Percentiles rank a stretch among this genome's conserved stretches.
Conservation (phyloP, 1,284 basidiomycete genomes). For the Cutaneotrichosporon cyanovorans region DNA sequence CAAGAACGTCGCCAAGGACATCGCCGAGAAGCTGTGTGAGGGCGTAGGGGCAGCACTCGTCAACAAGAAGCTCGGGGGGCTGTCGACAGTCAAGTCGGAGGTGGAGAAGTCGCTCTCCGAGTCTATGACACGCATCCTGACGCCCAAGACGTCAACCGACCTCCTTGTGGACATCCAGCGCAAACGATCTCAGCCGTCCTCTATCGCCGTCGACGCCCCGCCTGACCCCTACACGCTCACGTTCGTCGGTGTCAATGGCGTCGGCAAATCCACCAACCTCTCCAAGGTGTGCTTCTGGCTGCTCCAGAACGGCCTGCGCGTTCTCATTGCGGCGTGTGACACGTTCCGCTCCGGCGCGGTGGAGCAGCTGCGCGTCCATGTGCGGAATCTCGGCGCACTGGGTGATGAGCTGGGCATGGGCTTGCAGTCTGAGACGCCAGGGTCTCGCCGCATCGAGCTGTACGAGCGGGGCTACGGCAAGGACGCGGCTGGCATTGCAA, state of each 20-base stretch:
- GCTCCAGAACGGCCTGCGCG: conserved; percentile 84
- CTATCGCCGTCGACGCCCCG: conserved; percentile 50
- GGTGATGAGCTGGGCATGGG: conserved; percentile 57
- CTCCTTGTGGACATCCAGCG: conserved; percentile 63
- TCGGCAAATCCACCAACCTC: conserved; percentile 96
- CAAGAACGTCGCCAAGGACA: conserved; percentile 96
- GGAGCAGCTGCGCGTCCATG: conserved; percentile 94
- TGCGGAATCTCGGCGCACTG: conserved; percentile 85
- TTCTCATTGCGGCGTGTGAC: conserved; percentile 96
- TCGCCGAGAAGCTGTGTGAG: conserved; percentile 89
- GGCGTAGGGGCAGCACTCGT: conserved; percentile 80
- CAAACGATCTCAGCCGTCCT: conserved; percentile 54
- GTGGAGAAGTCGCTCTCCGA: conserved; percentile 76
- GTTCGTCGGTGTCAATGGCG: conserved; percentile 99
- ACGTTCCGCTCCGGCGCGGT: conserved; percentile 98
- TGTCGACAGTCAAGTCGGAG: conserved; percentile 77
- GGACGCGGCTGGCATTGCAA: conserved; percentile 94
- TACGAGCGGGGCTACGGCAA: conserved; percentile 97
- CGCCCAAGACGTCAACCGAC: conserved; percentile 94
- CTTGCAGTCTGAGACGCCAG: conserved; percentile 6
- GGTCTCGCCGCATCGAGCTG: conserved; percentile 57
- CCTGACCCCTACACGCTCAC: conserved; percentile 85
- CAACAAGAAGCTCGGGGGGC: conserved; percentile 80
- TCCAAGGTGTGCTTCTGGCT: conserved; percentile 99
- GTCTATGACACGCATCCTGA: conserved; percentile 86